phyloP scores from a whole-genome alignment of 2,329 filamentous ascomycete species.

The Neofusicoccum ribis region DNA sequence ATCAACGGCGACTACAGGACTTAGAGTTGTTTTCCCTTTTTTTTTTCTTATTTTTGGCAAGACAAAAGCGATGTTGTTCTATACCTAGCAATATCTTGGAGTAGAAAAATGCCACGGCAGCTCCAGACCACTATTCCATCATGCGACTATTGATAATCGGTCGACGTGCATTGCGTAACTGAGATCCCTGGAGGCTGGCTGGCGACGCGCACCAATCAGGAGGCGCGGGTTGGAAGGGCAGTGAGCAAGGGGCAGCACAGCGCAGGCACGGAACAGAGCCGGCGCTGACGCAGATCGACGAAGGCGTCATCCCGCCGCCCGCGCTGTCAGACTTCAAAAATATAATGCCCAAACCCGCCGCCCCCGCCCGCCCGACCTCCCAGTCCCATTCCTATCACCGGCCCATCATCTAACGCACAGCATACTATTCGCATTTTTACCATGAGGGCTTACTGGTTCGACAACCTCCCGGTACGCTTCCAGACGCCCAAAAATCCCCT shows the following conservation, averaged over 20 bases:
- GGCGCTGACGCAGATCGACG: constrained; percentile 14
- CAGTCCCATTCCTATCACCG: background rate
- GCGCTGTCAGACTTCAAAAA: constrained; percentile 2
- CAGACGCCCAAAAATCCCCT: constrained; percentile 1
- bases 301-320: constrained; percentile 18
- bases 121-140: background rate
- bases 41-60: background rate
- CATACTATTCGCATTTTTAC: constrained; percentile 26
- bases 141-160: background rate
- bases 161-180: background rate
- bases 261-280: background rate
- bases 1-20: constrained; percentile 70
- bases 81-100: background rate
- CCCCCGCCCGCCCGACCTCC: background rate
- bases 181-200: background rate
- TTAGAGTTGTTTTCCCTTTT: constrained; percentile 29
- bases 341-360: constrained; percentile 8
- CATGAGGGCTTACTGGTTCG: constrained; percentile 73
- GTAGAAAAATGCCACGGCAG: background rate
- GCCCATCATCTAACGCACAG: background rate
- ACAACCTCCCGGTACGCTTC: constrained; percentile 60
- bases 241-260: background rate
- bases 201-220: background rate
- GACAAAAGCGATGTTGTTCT: background rate
- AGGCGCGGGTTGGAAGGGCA: background rate